phyloP scores from a whole-genome alignment of 176 grass and related monocot genomes.

The Ensete glaucum region DNA sequence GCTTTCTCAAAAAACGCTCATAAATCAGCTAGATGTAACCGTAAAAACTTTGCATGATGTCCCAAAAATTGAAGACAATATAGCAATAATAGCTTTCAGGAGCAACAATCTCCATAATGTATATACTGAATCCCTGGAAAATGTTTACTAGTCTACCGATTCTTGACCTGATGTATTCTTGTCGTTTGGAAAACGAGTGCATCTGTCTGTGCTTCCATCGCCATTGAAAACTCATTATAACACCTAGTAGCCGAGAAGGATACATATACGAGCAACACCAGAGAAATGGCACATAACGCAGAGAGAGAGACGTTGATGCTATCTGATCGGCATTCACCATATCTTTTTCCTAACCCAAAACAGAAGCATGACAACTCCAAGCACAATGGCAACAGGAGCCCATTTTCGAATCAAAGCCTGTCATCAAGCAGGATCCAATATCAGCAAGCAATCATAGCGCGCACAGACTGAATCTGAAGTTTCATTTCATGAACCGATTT shows the following conservation, averaged over 20 bases:
- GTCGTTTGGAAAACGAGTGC: background rate
- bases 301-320: background rate
- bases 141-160: background rate
- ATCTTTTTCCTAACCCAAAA: conserved; percentile 88
- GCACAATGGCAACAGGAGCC: conserved; percentile 75
- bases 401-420: conserved; percentile 86
- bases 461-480: too few species aligned
- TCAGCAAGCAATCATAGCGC: background rate
- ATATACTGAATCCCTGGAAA: background rate
- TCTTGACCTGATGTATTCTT: background rate
- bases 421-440: conserved; percentile 13
- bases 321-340: conserved; percentile 41
- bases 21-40: too few species aligned
- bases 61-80: background rate
- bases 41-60: background rate
- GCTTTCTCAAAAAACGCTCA: background rate
- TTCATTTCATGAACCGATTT: too few species aligned
- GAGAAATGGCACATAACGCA: too few species aligned
- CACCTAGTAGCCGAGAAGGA: background rate
- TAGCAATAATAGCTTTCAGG: background rate
- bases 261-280: background rate
- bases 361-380: conserved; percentile 72
- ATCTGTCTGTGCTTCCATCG: background rate
- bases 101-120: background rate
- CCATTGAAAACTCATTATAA: background rate